A percentile compares a stretch with the other conserved stretches of the same genome.
These are phyloP conservation scores for Cucurbita pepo DNA, from an alignment of 306 rosid species.

Conservation along the genomic window DNA sequence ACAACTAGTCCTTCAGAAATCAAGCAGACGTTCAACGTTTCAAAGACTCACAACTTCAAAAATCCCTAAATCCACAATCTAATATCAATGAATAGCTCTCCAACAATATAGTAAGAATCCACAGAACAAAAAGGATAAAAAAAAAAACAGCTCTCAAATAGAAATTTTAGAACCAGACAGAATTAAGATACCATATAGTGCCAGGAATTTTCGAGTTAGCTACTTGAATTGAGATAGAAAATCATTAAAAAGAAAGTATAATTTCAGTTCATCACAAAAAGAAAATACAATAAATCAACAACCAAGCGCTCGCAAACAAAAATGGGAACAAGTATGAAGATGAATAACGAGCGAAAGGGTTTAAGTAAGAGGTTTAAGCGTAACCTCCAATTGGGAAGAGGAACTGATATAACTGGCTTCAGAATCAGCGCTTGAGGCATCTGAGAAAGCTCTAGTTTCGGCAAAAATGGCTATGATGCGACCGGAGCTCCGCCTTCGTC, in stretches of 20 bases:
- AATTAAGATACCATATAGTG: neutral
- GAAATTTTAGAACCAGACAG: too few relatives aligned
- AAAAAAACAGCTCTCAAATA: neutral
- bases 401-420: conserved; percentile 33
- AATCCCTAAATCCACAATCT: neutral
- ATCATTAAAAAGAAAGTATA: neutral
- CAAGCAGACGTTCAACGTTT: neutral
- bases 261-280: neutral
- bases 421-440: conserved; percentile 38
- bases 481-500: neutral
- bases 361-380: conserved; percentile 8
- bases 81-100: neutral
- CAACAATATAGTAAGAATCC: neutral
- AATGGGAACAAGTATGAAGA: neutral
- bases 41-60: neutral
- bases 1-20: neutral
- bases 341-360: neutral
- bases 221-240: neutral
- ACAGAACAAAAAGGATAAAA: neutral
- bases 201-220: neutral
- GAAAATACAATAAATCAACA: neutral
- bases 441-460: neutral
- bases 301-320: neutral
- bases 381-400: conserved; percentile 32
- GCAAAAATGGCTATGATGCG: neutral